phyloP scores from a whole-genome alignment of 2,329 filamentous ascomycete species.

The Colletotrichum paranaense region DNA sequence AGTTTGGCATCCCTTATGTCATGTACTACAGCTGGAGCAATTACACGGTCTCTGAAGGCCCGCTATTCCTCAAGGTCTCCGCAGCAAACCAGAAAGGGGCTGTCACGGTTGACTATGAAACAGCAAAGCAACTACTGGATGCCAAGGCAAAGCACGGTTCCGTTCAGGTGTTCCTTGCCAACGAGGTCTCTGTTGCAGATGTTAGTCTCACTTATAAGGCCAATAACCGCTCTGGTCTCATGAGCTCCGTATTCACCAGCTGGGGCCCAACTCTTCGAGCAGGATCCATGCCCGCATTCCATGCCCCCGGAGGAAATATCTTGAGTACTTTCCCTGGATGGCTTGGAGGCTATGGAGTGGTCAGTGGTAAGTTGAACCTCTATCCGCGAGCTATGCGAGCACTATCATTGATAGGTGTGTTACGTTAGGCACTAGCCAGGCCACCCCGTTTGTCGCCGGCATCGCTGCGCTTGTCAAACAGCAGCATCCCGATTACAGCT shows the following conservation, averaged over 20 bases:
- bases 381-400: too few species aligned
- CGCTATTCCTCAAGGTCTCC: conserved; percentile 43
- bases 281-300: conserved; percentile 52
- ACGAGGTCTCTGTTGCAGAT: neutral
- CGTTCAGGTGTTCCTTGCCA: neutral
- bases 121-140: neutral
- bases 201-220: neutral
- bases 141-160: neutral
- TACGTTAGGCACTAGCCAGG: conserved; percentile 57
- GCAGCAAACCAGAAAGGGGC: neutral
- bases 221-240: conserved; percentile 1
- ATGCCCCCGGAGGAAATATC: conserved; percentile 53
- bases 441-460: conserved; percentile 54
- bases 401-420: neutral
- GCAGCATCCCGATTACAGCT: conserved; percentile 36
- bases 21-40: conserved; percentile 53
- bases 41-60: conserved; percentile 54
- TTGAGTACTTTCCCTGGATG: conserved; percentile 48
- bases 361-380: conserved; percentile 37
- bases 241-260: conserved; percentile 41
- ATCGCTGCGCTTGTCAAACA: conserved; percentile 42
- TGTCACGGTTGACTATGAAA: neutral
- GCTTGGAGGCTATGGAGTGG: conserved; percentile 50
- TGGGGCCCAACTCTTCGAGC: conserved; percentile 57
- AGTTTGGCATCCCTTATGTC: conserved; percentile 51